Conservation (phyloP, 148 eudicot species). For the Talinum fruticosum region DNA sequence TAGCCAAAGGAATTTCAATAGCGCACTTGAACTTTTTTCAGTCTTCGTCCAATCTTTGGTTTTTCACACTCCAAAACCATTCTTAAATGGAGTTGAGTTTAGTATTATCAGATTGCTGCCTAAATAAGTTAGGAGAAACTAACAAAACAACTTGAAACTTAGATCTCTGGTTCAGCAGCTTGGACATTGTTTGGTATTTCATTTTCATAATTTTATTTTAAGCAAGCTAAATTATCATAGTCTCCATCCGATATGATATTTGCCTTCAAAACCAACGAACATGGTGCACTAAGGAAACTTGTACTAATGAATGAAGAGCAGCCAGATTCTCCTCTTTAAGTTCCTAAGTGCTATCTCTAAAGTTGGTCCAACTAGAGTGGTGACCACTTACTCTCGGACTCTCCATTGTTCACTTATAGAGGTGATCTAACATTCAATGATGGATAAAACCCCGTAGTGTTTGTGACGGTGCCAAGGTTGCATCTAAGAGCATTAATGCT, state of each 20-base stretch:
- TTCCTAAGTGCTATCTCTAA: neutral
- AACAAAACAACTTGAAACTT: neutral
- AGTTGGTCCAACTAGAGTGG: neutral
- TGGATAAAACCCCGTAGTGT: neutral
- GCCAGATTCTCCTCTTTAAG: neutral
- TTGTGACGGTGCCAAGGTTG: neutral
- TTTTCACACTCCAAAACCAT: neutral
- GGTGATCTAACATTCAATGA: neutral
- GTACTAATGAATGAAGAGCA: neutral
- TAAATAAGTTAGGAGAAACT: neutral
- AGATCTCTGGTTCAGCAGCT: neutral
- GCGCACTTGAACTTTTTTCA: neutral
- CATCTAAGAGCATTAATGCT: neutral
- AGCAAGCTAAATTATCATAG: neutral
- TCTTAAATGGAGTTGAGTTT: no score
- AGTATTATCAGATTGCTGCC: neutral
- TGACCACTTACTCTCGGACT: neutral
- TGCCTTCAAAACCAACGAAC: neutral
- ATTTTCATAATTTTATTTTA: neutral
- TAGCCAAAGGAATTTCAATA: neutral
- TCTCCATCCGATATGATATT: neutral
- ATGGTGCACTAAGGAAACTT: neutral
- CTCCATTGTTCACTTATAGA: neutral
- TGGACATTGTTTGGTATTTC: neutral
- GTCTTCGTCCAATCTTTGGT: neutral